These are phyloP conservation scores for Digitaria exilis DNA, from an alignment of 202 grass and related monocot genomes.

Conservation along the genomic window DNA sequence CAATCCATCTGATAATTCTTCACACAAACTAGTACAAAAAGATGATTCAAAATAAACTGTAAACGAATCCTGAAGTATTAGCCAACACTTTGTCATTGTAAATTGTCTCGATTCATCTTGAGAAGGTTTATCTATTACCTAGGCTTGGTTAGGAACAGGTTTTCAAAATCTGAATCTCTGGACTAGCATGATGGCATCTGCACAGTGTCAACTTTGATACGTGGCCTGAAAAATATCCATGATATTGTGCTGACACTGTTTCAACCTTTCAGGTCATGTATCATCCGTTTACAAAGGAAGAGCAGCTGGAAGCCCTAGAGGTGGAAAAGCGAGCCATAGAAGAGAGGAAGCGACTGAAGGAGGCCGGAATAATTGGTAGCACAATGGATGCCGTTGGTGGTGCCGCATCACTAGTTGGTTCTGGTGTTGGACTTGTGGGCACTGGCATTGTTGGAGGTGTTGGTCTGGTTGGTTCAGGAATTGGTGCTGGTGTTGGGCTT, in stretches of 20 bases:
- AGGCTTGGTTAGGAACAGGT: neutral
- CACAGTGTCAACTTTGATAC: neutral
- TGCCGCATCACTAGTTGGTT: constrained; percentile 74
- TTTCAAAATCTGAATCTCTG: neutral
- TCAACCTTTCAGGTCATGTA: constrained; percentile 55
- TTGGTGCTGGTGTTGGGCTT: constrained; percentile 55
- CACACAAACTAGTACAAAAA: neutral
- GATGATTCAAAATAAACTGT: neutral
- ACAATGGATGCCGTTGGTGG: constrained; percentile 95
- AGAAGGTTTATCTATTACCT: neutral
- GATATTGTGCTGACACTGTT: constrained; percentile 5
- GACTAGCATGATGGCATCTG: neutral
- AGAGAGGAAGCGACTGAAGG: constrained; percentile 80
- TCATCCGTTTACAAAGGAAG: constrained; percentile 85
- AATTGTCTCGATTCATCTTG: neutral
- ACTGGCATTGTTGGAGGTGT: constrained; percentile 57
- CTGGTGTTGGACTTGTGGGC: constrained; percentile 73
- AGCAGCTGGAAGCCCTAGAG: constrained; percentile 63
- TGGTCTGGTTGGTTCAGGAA: constrained; percentile 56
- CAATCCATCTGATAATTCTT: neutral
- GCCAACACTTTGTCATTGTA: neutral
- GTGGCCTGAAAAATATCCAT: neutral
- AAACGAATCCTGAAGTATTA: neutral
- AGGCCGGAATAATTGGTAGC: constrained; percentile 85
- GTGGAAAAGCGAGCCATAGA: constrained; percentile 74